These are phyloP conservation scores for Xylaria sp. DNA, from an alignment of 2,329 filamentous ascomycete genomes.

Conservation along the genomic window DNA sequence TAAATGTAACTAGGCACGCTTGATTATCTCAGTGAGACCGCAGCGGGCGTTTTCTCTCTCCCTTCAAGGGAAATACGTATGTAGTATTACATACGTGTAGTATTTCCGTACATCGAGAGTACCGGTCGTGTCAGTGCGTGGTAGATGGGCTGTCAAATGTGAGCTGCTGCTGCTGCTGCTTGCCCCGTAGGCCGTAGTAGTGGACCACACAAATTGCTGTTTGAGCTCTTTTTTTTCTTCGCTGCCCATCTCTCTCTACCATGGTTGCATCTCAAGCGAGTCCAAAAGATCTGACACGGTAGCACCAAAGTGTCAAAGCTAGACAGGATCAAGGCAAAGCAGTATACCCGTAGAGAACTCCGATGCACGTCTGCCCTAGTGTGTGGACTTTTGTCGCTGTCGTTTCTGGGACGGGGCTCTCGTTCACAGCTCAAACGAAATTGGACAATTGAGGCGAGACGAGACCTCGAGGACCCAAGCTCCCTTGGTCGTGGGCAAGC, in stretches of 20 bases:
- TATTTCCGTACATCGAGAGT: neutral
- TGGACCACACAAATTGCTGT: neutral
- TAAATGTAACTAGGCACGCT: neutral
- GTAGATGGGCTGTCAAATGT: neutral
- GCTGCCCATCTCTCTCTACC: neutral
- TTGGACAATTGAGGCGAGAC: constrained; percentile 13
- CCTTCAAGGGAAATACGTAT: neutral
- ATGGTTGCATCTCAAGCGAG: neutral
- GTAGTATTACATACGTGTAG: neutral
- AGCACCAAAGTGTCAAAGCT: no score
- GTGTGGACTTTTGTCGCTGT: neutral
- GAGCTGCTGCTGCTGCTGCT: neutral
- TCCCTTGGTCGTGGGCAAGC: no score
- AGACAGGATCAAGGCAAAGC: no score
- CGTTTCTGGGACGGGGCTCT: neutral
- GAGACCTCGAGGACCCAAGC: neutral
- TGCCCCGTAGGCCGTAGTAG: neutral
- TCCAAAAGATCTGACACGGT: neutral
- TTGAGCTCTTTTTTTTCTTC: neutral
- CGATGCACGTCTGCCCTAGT: no score
- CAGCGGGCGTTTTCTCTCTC: neutral
- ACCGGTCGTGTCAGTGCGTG: neutral
- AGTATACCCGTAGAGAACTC: no score
- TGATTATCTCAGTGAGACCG: neutral
- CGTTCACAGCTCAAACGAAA: constrained; percentile 2